Evolutionary conservation across 208 protist species (phyloP).

Genomic region (Acanthamoeba culbertsoni): DNA sequence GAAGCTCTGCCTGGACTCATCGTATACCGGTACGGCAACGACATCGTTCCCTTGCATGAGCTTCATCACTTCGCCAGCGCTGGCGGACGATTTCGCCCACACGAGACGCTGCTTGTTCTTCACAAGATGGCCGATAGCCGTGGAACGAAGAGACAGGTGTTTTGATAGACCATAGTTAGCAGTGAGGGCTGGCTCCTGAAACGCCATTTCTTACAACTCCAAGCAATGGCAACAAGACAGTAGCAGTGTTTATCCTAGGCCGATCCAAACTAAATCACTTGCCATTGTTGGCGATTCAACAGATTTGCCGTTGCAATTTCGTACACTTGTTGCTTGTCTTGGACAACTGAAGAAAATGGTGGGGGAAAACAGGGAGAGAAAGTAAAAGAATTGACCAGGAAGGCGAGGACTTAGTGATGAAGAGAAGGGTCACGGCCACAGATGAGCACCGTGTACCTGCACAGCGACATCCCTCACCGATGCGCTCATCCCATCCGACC

Average conservation of each 20-base stretch:
- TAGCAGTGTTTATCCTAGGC: not conserved
- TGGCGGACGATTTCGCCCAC: not conserved
- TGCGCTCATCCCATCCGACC: not conserved
- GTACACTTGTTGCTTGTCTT: too few relatives aligned
- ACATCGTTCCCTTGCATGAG: not conserved
- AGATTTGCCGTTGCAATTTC: too few relatives aligned
- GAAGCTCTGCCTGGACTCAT: not conserved
- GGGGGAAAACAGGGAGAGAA: too few relatives aligned
- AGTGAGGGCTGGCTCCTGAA: not conserved
- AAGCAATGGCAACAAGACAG: not conserved
- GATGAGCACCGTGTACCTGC: too few relatives aligned
- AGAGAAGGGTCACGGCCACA: not conserved
- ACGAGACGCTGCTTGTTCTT: not conserved
- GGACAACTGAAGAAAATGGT: too few relatives aligned
- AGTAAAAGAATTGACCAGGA: too few relatives aligned
- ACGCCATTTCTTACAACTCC: too few relatives aligned
- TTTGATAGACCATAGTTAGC: not conserved
- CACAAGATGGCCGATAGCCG: not conserved
- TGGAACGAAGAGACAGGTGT: not conserved
- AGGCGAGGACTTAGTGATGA: too few relatives aligned
- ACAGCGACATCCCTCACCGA: not conserved
- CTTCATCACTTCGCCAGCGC: constrained; percentile 10
- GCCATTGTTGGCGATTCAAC: too few relatives aligned
- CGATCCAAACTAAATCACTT: too few relatives aligned
- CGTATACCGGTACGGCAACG: not conserved